Evolutionary conservation across 2,329 filamentous ascomycete species (phyloP).

Genomic region (Beauveria pseudobassiana): DNA sequence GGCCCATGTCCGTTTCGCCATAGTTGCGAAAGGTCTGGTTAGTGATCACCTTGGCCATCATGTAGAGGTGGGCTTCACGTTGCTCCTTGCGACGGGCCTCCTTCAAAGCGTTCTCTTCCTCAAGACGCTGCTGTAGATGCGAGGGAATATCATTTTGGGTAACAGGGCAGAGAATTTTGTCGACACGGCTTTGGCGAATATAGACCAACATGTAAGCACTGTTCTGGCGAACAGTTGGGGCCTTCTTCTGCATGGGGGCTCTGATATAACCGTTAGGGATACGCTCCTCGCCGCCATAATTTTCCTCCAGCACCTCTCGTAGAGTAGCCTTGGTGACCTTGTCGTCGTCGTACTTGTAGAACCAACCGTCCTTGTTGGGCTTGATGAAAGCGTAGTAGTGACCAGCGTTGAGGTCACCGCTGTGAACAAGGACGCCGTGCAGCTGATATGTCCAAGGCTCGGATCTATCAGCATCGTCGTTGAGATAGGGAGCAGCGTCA

Average conservation of each 20-base stretch:
- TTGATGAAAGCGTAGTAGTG: slow-evolving; percentile 98
- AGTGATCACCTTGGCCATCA: slow-evolving; percentile 74
- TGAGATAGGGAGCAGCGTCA: slow-evolving; percentile 80
- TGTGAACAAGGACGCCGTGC: slow-evolving; percentile 93
- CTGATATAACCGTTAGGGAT: slow-evolving; percentile 39
- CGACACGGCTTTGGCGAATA: slow-evolving; percentile 78
- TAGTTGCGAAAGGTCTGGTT: slow-evolving; percentile 74
- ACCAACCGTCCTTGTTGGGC: slow-evolving; percentile 84
- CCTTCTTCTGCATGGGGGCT: slow-evolving; percentile 45
- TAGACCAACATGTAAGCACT: slow-evolving; percentile 99
- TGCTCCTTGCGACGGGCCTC: slow-evolving; percentile 79
- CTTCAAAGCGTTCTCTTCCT: slow-evolving; percentile 70
- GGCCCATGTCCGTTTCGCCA: slow-evolving; percentile 75
- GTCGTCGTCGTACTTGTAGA: slow-evolving; percentile 97
- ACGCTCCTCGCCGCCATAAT: slow-evolving; percentile 84
- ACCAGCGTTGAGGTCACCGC: slow-evolving; percentile 90
- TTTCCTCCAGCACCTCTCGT: slow-evolving; percentile 89
- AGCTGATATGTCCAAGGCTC: slow-evolving; percentile 89
- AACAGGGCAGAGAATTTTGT: slow-evolving; percentile 71
- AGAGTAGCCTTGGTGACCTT: slow-evolving; percentile 90
- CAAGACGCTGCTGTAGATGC: slow-evolving; percentile 58
- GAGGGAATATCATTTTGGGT: slow-evolving; percentile 68
- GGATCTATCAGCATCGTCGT: slow-evolving; percentile 76
- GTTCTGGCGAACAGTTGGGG: slow-evolving; percentile 56
- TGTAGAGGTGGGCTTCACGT: slow-evolving; percentile 90